phyloP scores from a whole-genome alignment of 371 early-diverging fungal species.

The Mortierella sp. region DNA sequence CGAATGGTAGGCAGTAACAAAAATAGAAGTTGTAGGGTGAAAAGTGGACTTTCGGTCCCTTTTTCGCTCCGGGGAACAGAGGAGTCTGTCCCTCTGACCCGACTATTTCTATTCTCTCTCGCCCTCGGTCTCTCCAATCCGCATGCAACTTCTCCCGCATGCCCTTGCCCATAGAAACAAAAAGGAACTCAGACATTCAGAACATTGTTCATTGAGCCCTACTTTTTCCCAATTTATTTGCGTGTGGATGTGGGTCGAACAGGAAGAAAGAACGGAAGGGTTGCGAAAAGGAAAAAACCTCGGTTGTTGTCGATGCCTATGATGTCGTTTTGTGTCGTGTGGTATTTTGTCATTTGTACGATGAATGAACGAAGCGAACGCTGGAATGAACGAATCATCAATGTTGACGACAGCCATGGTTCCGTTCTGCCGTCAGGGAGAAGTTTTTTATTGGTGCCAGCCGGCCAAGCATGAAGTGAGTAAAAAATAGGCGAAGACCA shows the following conservation, averaged over 20 bases:
- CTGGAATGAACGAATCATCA: background rate
- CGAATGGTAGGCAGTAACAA: background rate
- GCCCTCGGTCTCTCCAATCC: background rate
- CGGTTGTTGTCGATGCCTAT: background rate
- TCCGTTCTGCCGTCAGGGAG: background rate
- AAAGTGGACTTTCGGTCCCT: slow-evolving; percentile 10
- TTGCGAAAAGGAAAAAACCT: slow-evolving; percentile 3
- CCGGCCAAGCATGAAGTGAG: no score
- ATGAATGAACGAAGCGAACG: background rate
- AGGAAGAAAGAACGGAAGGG: background rate
- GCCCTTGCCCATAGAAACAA: background rate
- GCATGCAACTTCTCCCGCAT: background rate
- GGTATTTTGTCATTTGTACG: background rate
- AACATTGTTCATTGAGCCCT: background rate
- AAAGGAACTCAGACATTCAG: background rate
- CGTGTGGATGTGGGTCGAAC: background rate
- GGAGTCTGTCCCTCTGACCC: background rate
- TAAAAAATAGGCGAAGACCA: no score
- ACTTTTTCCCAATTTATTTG: background rate
- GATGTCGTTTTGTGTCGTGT: background rate
- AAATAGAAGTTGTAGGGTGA: background rate
- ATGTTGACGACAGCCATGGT: background rate
- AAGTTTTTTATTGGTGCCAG: background rate
- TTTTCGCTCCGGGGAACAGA: background rate
- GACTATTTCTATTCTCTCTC: background rate